Base-by-base conservation (phyloP, 1,284 basidiomycete genomes). In the Naganishia liquefaciens region DNA sequence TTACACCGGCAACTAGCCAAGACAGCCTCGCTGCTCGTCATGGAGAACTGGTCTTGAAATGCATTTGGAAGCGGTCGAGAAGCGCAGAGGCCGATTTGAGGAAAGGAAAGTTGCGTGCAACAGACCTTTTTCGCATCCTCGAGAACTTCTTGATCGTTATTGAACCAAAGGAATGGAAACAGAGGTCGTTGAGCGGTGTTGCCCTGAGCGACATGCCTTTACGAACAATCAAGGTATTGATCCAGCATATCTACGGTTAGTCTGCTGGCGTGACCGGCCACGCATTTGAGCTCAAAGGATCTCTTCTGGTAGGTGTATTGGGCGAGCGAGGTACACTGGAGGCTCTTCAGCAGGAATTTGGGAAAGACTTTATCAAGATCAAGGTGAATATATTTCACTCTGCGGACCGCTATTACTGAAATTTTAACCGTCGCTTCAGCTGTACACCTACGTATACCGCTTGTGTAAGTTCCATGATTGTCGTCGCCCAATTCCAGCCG, bases 151-250 rank as follows among this genome's bases (percentile, higher is more conserved):
- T 99, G 55, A 90, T 93, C 75, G 90, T 88, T 2, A 88, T 99
- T 33, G 90, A 92, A 43, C 96, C 96, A 0, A 91, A 91, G 64
- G 93, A 98, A 78, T 99, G 94, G 93, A 87, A 94, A 57, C 87
- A 89, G 21, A 83, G 96, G 66, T 90, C 92, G 2, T 88, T 88
- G 4, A 92, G 92, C 73, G 89, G 89, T 68, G 86, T 98, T 0
- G 93, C 95, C 2, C 89, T 96, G 72, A 93, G 92, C 46, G 96
- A 99, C 74, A 90, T 99, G 90, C 96, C 96, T 2, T 79, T 99
- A 70, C 84, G 95, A 64, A 99, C 96, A 1, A 90, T 98, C 78
- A 99, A 99, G 81, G 94, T 95, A 30, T 91, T 98, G 70, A 90
- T 97, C 43, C 93, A 98, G 79, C 92, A 95, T 75, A 85, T 96